Evolutionary conservation across 1,284 basidiomycete genomes (phyloP).

Genomic region (Acaromyces ingoldii): DNA sequence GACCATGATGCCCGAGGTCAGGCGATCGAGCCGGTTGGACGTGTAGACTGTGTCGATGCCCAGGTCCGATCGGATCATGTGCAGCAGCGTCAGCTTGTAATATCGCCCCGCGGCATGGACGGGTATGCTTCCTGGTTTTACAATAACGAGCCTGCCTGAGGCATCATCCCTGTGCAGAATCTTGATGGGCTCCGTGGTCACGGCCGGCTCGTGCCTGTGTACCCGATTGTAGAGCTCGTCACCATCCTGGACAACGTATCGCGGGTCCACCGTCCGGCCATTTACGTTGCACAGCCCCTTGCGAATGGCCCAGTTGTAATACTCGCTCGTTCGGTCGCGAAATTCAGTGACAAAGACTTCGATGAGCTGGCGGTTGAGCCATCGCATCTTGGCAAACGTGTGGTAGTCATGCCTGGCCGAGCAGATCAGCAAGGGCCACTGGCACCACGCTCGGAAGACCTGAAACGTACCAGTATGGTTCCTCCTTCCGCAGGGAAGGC

Average conservation of each 20-base stretch:
- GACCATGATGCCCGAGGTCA: slow-evolving; percentile 96
- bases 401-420: slow-evolving; percentile 59
- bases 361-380: slow-evolving; percentile 72
- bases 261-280: slow-evolving; percentile 71
- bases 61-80: slow-evolving; percentile 79
- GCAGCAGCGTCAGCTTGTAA: slow-evolving; percentile 59
- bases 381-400: slow-evolving; percentile 86
- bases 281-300: slow-evolving; percentile 94
- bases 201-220: slow-evolving; percentile 92
- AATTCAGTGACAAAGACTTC: slow-evolving; percentile 53
- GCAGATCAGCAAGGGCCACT: no score
- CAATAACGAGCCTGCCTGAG: slow-evolving; percentile 79
- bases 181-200: slow-evolving; percentile 77
- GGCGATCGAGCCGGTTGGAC: slow-evolving; percentile 85
- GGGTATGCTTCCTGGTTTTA: slow-evolving; percentile 49
- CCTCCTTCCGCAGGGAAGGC: slow-evolving; percentile 2
- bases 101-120: slow-evolving; percentile 48
- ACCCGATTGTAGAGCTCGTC: slow-evolving; percentile 86
- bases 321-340: slow-evolving; percentile 52
- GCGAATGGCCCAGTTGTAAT: slow-evolving; percentile 62
- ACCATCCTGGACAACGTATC: slow-evolving; percentile 75
- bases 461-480: slow-evolving; percentile 2
- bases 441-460: no score
- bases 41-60: slow-evolving; percentile 78
- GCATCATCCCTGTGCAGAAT: slow-evolving; percentile 72